These are phyloP conservation scores for Phytopythium sindhum DNA, from an alignment of 352 stramenopile genomes.

Conservation along the genomic window DNA sequence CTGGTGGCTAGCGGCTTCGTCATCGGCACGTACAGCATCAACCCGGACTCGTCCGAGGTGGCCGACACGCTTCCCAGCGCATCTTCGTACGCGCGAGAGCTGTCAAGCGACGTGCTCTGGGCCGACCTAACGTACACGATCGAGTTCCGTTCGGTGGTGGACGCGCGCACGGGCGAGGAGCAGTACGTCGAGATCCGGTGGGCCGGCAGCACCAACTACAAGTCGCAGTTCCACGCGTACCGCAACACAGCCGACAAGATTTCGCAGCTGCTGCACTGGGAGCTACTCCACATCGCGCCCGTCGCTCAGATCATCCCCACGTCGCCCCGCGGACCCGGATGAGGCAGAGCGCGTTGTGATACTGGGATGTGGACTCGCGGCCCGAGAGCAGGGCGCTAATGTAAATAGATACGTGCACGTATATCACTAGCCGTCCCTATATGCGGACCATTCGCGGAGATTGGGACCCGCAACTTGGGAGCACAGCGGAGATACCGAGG, in stretches of 20 bases:
- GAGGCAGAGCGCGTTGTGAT: no score
- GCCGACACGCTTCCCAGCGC: constrained; percentile 4
- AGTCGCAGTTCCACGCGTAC: constrained; percentile 20
- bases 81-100: constrained; percentile 27
- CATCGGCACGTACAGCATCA: constrained; percentile 11
- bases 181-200: constrained; percentile 20
- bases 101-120: constrained; percentile 20
- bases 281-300: constrained; percentile 14
- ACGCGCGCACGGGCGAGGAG: constrained; percentile 10
- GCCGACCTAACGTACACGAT: constrained; percentile 23
- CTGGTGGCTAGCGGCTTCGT: constrained; percentile 7
- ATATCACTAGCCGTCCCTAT: no score
- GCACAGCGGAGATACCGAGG: no score
- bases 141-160: constrained; percentile 16
- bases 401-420: no score
- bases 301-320: constrained; percentile 23
- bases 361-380: no score
- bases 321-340: constrained; percentile 3
- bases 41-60: neutral
- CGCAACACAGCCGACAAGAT: constrained; percentile 22
- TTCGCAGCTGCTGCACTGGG: constrained; percentile 21
- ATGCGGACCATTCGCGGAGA: no score
- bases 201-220: constrained; percentile 26
- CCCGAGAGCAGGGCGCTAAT: no score
- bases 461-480: no score